Base-by-base conservation (phyloP, 2,329 filamentous ascomycete species). In the Monosporascus ibericus region DNA sequence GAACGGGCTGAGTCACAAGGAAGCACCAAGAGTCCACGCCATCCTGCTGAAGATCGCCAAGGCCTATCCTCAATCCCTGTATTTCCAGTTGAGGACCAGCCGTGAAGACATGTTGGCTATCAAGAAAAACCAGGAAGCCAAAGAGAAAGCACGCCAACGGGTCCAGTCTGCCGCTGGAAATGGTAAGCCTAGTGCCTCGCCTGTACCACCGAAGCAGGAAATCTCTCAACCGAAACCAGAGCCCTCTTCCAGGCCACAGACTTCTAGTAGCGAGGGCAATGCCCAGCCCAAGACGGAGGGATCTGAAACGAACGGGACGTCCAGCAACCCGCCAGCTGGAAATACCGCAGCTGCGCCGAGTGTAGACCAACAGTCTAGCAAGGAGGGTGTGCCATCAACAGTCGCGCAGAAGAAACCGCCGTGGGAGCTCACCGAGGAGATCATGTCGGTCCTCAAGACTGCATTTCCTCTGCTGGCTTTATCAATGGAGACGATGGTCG, bases 401-500 rank as follows among this genome's bases (percentile, higher is more conserved):
- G 63, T 68, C 8, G 63, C 63, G 25, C 75, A 79, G 58, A 82
- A 85, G 73, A 92, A 90, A 73, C 90, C 88, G 58, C 91, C 95
- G 1, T 97, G 94, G 94, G 94, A 99, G 67, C 86, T 95, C 62
- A 92, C 91, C 0, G 94, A 99, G 61, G 92, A 97, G 67, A 90
- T 99, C 55, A 91, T 96, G 80, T 88, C 91, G 36, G 88, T 91
- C 30, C 84, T 99, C 50, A 97, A 99, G 77, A 97, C 94, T 6
- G 92, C 92, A 0, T 99, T 97, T 77, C 94, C 94, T 24, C 79
- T 99, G 18, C 81, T 99, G 61, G 94, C 95, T 9, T 76, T 97
- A 44, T 96, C 92, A 0, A 97, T 99, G 94, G 94, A 99, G 74
- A 96, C 92, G 0, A 99, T 97, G 91, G 92, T 97, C 30, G 94